Evolutionary conservation across 139 green algal species (phyloP), one percentile per base, ranked within the genome.

Genomic region (Haematococcus lacustris): DNA sequence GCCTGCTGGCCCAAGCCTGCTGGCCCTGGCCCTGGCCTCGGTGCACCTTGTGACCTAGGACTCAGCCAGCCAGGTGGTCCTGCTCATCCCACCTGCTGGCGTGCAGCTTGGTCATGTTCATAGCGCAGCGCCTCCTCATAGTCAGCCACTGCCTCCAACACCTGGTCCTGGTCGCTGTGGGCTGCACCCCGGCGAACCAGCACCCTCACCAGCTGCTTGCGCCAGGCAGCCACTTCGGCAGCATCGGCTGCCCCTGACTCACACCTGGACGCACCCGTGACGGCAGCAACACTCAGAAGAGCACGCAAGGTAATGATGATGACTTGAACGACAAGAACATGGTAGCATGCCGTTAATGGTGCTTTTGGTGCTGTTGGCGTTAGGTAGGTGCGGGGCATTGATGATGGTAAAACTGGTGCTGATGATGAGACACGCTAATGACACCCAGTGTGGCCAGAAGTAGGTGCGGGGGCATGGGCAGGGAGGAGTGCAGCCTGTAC

Each of bases 41-140:
- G n/a, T n/a, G n/a, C n/a, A n/a, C n/a, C n/a, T n/a, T n/a, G n/a
- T n/a, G n/a, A n/a, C n/a, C n/a, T n/a, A n/a, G n/a, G n/a, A n/a
- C n/a, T n/a, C n/a, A n/a, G n/a, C n/a, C n/a, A n/a, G n/a, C n/a
- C n/a, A n/a, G n/a, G n/a, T n/a, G n/a, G n/a, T n/a, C n/a, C n/a
- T n/a, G n/a, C n/a, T n/a, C n/a, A n/a, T n/a, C n/a, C n/a, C n/a
- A n/a, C n/a, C n/a, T n/a, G n/a, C n/a, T n/a, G n/a, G n/a, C n/a
- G n/a, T n/a, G n/a, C n/a, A n/a, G n/a, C n/a, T n/a, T n/a, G n/a
- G n/a, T n/a, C n/a, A n/a, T n/a, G n/a, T n/a, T 28, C 66, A 3
- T 25, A 85, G 75, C 43, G 73, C n/a, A 76, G 30, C 28, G 71
- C 71, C 2, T 73, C 67, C 62, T 78, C 68, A 30, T 82, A 82